phyloP scores from a whole-genome alignment of 129 eudicot genomes.

The Apium graveolens region DNA sequence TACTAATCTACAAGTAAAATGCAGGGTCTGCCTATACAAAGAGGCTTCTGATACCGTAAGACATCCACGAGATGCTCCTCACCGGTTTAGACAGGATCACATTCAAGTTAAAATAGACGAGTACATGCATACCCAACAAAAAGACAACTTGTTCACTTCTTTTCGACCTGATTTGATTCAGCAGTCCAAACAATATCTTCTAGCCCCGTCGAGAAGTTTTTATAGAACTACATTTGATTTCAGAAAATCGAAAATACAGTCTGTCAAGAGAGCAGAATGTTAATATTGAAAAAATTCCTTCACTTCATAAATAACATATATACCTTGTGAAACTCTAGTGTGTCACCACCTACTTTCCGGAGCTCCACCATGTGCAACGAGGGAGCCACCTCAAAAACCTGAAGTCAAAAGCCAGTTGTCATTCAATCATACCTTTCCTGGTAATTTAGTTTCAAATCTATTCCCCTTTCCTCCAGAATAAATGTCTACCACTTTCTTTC shows the following conservation, averaged over 20 bases:
- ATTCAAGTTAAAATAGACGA: neutral
- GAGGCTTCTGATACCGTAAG: neutral
- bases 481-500: neutral
- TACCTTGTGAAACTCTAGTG: constrained; percentile 87
- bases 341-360: constrained; percentile 85
- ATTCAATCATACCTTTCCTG: neutral
- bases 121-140: neutral
- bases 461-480: neutral
- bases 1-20: neutral
- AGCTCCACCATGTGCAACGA: constrained; percentile 88
- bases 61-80: constrained; percentile 2
- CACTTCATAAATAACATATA: neutral
- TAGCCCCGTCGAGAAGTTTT: constrained; percentile 66
- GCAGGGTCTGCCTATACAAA: too few relatives aligned
- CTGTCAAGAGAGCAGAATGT: neutral
- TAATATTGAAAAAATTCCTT: neutral
- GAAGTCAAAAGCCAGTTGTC: neutral
- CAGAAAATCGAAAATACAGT: neutral
- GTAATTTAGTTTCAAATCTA: neutral
- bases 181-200: constrained; percentile 75
- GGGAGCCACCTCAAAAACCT: constrained; percentile 96
- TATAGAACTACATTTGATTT: constrained; percentile 57
- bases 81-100: neutral
- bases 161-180: constrained; percentile 35
- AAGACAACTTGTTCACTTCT: constrained; percentile 20